A percentile compares a stretch with the other conserved stretches of the same genome.
Evolutionary conservation across 495 filamentous ascomycete genomes (phyloP).

Genomic region (Hyaloscypha hepaticicola): DNA sequence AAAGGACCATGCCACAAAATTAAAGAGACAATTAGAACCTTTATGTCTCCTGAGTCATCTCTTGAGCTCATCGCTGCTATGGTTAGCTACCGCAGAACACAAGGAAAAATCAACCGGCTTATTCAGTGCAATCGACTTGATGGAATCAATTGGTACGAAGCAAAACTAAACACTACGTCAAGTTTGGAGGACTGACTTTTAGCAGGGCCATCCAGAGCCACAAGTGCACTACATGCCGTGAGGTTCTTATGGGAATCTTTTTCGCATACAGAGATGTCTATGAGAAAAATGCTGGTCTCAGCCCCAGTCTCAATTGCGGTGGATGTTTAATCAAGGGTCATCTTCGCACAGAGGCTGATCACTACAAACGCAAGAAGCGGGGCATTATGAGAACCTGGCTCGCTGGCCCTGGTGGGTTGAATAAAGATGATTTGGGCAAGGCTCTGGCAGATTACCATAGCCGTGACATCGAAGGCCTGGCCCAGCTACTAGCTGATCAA

Average conservation of each 20-base stretch:
- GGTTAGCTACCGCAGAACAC: slow-evolving; percentile 6
- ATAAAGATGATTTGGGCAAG: slow-evolving; percentile 5
- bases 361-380: slow-evolving; percentile 21
- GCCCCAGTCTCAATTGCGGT: neutral
- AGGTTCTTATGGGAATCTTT: slow-evolving; percentile 11
- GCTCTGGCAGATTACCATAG: slow-evolving; percentile 7
- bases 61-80: slow-evolving; percentile 2
- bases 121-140: neutral
- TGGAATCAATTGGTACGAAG: too few relatives aligned
- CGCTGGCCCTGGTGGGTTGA: neutral
- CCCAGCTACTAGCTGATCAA: slow-evolving; percentile 6
- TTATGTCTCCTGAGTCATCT: slow-evolving; percentile 2
- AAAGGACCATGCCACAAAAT: slow-evolving; percentile 20
- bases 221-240: slow-evolving; percentile 3
- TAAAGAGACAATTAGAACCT: slow-evolving; percentile 12
- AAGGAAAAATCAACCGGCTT: neutral
- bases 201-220: slow-evolving; percentile 8
- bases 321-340: slow-evolving; percentile 1
- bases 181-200: neutral
- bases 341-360: slow-evolving; percentile 16
- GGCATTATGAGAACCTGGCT: slow-evolving; percentile 17
- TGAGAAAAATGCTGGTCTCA: neutral
- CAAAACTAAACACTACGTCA: neutral
- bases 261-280: neutral
- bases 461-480: neutral